These are phyloP conservation scores for Aegle marmelos DNA, from an alignment of 345 rosid species.

Conservation along the genomic window DNA sequence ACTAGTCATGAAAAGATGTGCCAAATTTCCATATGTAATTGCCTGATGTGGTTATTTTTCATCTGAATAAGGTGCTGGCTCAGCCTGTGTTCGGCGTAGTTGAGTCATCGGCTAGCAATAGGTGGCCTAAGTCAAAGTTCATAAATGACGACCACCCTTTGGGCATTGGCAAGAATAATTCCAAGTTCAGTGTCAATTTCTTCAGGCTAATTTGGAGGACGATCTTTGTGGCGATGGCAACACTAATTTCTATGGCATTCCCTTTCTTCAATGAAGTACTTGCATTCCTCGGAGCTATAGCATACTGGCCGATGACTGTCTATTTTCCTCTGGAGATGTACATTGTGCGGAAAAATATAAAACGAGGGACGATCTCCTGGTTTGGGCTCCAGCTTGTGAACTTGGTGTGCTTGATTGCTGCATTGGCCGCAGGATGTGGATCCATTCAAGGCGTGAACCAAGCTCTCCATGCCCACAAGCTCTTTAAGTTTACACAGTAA, in stretches of 20 bases:
- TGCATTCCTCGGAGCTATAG: slow-evolving; percentile 23
- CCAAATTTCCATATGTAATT: neutral
- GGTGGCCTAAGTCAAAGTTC: slow-evolving; percentile 22
- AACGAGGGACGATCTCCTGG: slow-evolving; percentile 7
- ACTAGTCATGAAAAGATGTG: neutral
- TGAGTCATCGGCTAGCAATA: slow-evolving; percentile 20
- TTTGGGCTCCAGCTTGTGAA: slow-evolving; percentile 13
- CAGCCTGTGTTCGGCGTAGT: slow-evolving; percentile 22
- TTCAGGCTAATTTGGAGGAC: slow-evolving; percentile 27
- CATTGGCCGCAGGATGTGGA: slow-evolving; percentile 19
- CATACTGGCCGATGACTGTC: slow-evolving; percentile 28
- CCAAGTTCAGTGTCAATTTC: neutral
- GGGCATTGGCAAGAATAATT: neutral
- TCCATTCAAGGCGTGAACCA: slow-evolving; percentile 19
- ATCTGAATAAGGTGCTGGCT: slow-evolving; percentile 13
- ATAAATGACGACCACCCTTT: neutral
- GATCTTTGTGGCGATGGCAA: slow-evolving; percentile 10
- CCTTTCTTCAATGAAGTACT: slow-evolving; percentile 34
- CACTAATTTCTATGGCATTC: slow-evolving; percentile 24
- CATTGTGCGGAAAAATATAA: slow-evolving; percentile 23
- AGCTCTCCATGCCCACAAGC: slow-evolving; percentile 10
- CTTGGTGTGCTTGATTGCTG: slow-evolving; percentile 19
- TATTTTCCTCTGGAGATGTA: slow-evolving; percentile 31
- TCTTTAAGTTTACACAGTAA: neutral
- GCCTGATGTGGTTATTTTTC: neutral